Base-by-base conservation (phyloP, 208 protist genomes). In the Vickermania spadyakhi region DNA sequence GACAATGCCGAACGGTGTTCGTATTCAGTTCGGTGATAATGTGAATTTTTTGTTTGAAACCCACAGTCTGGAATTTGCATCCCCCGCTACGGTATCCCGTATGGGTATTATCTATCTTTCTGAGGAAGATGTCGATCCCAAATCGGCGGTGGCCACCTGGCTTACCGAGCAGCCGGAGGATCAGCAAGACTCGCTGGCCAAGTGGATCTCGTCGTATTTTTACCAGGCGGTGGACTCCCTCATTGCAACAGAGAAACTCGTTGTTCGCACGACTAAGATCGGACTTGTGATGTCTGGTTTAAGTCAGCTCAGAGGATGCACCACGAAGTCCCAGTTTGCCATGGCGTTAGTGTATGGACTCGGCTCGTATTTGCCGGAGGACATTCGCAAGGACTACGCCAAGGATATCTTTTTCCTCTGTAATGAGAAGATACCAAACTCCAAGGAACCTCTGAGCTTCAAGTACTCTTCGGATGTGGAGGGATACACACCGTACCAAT, bases 21-120 rank as follows among this genome's bases (percentile, higher is more conserved):
- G 97, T 27, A 97, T 99, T 52, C 94, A 98, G 67, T 99, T 99
- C 74, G 96, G 96, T 26, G 80, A 89, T 57, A 99, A 99, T 70
- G 97, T 99, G 27, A 99, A 99, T 81, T 99, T 99, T 63, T 77
- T 99, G 53, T 99, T 99, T 73, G 98, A 99, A 77, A 98, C 96
- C 22, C 93, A 99, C 86, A 94, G 88, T 71, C 83, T 99, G 3
- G 85, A 94, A 64, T 98, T 89, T 67, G 97, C 97, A n/a, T 99
- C 97, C 29, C 97, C 96, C 13, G 96, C 96, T 2, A 98, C 97
- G n/a, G 87, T 98, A n/a, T 94, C 82, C 21, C 93, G 97, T 42
- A 98, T 99, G 96, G 97, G 96, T 57, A 98, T 99, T 73, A 98
- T 99, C 58, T 98, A 98, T 73, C 84, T 99, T 22, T 96, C 89